A percentile compares a stretch with the other conserved stretches of the same genome.
Conservation (phyloP, 2,329 filamentous ascomycete species). For the Ophiosphaerella narmari region DNA sequence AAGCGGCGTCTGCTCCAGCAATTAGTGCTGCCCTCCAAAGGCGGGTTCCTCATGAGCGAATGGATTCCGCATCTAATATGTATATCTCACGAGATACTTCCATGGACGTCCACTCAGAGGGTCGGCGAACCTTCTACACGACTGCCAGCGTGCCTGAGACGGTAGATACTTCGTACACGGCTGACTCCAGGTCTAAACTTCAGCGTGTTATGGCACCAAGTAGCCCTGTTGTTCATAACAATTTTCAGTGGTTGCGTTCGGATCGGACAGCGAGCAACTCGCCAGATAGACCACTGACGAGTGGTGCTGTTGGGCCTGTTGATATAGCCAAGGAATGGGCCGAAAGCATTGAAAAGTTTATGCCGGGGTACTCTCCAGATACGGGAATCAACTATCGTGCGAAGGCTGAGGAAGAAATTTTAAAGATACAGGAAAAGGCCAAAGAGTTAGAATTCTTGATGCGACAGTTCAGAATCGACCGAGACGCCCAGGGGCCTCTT, state of each 20-base stretch:
- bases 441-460: constrained; percentile 17
- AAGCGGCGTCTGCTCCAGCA: constrained; percentile 30
- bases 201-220: constrained; percentile 10
- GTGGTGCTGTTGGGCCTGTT: constrained; percentile 10
- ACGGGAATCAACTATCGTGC: constrained; percentile 15
- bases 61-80: neutral
- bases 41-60: constrained; percentile 12
- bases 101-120: constrained; percentile 27
- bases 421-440: constrained; percentile 23
- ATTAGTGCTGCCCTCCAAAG: constrained; percentile 28
- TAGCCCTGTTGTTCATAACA: constrained; percentile 3
- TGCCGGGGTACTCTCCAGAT: constrained; percentile 15
- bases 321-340: constrained; percentile 25
- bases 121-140: constrained; percentile 27
- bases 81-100: constrained; percentile 26
- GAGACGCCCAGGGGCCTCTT: constrained; percentile 2
- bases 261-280: constrained; percentile 3
- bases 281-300: constrained; percentile 20
- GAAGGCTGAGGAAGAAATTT: constrained; percentile 23
- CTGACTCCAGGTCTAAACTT: constrained; percentile 12
- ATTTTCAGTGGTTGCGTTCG: constrained; percentile 1
- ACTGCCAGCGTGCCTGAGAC: constrained; percentile 26
- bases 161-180: constrained; percentile 27
- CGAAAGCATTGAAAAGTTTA: constrained; percentile 17
- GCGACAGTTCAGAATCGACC: constrained; percentile 12